A percentile compares a stretch with the other conserved stretches of the same genome.
Conservation (phyloP, 495 filamentous ascomycete genomes). For the Penicillium psychrofluorescens region DNA sequence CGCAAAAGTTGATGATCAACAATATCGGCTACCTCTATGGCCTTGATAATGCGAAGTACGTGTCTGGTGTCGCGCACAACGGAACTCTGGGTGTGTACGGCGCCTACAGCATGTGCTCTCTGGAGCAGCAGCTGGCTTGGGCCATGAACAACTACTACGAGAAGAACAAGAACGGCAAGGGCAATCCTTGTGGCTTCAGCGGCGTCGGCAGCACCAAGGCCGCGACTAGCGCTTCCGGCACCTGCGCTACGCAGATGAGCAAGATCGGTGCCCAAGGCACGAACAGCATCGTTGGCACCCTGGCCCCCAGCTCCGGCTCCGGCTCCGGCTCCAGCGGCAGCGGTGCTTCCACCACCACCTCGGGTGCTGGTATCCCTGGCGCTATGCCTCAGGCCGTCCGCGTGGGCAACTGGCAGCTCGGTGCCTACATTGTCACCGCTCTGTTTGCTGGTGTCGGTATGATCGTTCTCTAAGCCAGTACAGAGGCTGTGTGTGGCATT, state of each 20-base stretch:
- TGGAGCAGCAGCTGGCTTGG: slow-evolving; percentile 70
- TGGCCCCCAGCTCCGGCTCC: slow-evolving; percentile 40
- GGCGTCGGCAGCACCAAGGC: slow-evolving; percentile 49
- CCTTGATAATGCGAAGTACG: slow-evolving; percentile 56
- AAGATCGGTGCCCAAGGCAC: slow-evolving; percentile 58
- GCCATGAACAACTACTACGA: slow-evolving; percentile 80
- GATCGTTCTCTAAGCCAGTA: slow-evolving; percentile 59
- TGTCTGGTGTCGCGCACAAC: slow-evolving; percentile 56
- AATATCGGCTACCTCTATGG: slow-evolving; percentile 75
- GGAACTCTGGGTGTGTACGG: slow-evolving; percentile 60
- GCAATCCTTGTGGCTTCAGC: slow-evolving; percentile 68
- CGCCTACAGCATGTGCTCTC: slow-evolving; percentile 80
- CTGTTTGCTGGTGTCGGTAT: slow-evolving; percentile 63
- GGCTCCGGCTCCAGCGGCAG: no score
- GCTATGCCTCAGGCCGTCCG: slow-evolving; percentile 48
- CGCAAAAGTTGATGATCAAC: slow-evolving; percentile 47
- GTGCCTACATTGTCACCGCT: slow-evolving; percentile 61
- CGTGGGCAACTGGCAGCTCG: slow-evolving; percentile 57
- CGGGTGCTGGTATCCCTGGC: slow-evolving; percentile 31
- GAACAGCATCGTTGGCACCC: slow-evolving; percentile 49
- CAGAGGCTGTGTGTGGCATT: background rate
- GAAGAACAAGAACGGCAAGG: slow-evolving; percentile 39
- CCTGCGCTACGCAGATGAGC: slow-evolving; percentile 49
- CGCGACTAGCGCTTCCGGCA: slow-evolving; percentile 37
- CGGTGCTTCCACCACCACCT: slow-evolving; percentile 29